Base-by-base conservation (phyloP, 768 basidiomycete species). In the Rubroboletus pulcherrimus region DNA sequence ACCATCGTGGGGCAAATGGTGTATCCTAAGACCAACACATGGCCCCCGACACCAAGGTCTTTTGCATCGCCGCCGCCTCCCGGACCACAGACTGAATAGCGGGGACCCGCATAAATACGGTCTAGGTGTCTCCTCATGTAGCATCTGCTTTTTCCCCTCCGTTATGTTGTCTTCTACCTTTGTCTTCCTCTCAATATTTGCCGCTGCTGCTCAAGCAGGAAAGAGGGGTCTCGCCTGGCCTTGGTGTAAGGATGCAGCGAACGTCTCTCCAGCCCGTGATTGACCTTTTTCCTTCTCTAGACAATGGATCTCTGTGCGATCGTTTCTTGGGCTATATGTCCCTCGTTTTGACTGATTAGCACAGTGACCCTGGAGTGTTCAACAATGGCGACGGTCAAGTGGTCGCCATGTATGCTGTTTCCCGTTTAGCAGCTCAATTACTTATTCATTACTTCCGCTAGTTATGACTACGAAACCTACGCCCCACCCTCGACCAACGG, bases 381-480 rank as follows among this genome's bases (percentile, higher is more conserved):
- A 71, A 69, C 48, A 74, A 74, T 37, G 70, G 72, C 5, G 48
- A 62, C 8, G 70, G 71, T 37, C 41, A 73, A 58, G 73, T 75
- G 1, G 70, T 69, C 8, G 68, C 67, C 37, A 72, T 73, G 73
- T 71, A 66, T 17, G 63, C 5, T 34, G 12, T 39, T 38, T 56
- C 21, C 19, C 4, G 21, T 29, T 37, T 9, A 14, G 26, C 9
- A 2, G 7, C 7, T 42, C 29, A 3, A 19, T 42, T 7, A 12
- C 19, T 58, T 29, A 44, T 37, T 14, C 10, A 1, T 48, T n/a
- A 1, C 38, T 44, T 30, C 26, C 42, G 9, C 9, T 39, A 75
- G 73, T 43, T 75, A 76, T 49, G 74, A 75, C 55, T 75, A 66
- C 37, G 74, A 75, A 52, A 75, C 74, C 15, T 70, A 66, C 39